phyloP scores from a whole-genome alignment of 176 grass and related monocot species.

The Phragmites australis region DNA sequence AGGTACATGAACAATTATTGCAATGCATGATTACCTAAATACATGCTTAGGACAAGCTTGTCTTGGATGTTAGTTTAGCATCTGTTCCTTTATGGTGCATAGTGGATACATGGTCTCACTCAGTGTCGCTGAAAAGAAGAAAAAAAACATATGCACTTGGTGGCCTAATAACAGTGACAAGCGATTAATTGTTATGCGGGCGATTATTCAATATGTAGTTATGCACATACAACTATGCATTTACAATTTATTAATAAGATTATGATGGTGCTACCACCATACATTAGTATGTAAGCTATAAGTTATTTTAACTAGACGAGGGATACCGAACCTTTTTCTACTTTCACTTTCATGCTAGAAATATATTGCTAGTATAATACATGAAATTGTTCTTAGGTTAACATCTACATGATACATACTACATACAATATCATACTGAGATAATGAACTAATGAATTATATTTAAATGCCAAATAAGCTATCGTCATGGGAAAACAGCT shows the following conservation, averaged over 20 bases:
- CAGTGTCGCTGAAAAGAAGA: too few relatives aligned
- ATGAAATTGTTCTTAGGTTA: neutral
- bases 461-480: neutral
- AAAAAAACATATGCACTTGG: neutral
- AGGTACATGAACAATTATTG: slow-evolving; percentile 47
- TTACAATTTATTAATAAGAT: neutral
- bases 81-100: neutral
- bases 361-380: neutral
- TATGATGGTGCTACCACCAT: too few relatives aligned
- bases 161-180: neutral
- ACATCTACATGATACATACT: neutral
- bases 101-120: slow-evolving; percentile 1
- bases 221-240: neutral
- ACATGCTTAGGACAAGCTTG: neutral
- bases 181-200: neutral
- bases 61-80: neutral
- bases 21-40: slow-evolving; percentile 24
- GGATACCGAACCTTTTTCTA: neutral
- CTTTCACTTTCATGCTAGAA: neutral
- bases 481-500: neutral
- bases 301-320: neutral
- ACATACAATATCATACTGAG: neutral
- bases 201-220: neutral
- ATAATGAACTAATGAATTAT: neutral
- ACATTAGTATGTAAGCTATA: neutral